Evolutionary conservation across 768 basidiomycete species (phyloP).

Genomic region (Kondoa subrosea): DNA sequence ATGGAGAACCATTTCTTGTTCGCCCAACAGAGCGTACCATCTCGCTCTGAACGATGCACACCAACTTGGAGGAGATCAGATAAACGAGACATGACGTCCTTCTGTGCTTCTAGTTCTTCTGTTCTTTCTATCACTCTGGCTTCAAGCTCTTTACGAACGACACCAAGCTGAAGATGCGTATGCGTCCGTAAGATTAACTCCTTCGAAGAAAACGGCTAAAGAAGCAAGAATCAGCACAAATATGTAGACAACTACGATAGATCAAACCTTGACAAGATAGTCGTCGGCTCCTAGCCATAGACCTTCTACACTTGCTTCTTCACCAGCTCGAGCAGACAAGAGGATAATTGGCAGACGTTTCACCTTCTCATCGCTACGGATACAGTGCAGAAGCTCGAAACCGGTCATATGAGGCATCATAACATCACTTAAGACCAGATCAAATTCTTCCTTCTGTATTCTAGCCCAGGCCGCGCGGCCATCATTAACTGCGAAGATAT

Average conservation of each 20-base stretch:
- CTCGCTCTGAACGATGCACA: conserved; percentile 13
- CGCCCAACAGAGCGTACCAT: conserved; percentile 14
- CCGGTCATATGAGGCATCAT: conserved; percentile 15
- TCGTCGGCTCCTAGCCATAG: conserved; percentile 14
- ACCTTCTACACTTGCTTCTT: conserved; percentile 14
- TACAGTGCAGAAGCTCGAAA: conserved; percentile 10
- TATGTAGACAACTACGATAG: not conserved
- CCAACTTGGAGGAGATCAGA: conserved; percentile 20
- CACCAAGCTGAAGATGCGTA: conserved; percentile 15
- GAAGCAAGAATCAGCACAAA: not conserved
- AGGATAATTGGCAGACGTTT: conserved; percentile 14
- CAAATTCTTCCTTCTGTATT: conserved; percentile 4
- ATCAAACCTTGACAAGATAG: not conserved
- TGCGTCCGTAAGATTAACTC: conserved; percentile 18
- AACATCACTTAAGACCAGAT: conserved; percentile 17
- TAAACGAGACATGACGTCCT: conserved; percentile 12
- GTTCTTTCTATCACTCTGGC: conserved; percentile 14
- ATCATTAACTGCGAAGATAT: conserved; percentile 10
- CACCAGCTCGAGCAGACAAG: conserved; percentile 18
- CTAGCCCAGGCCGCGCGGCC: conserved; percentile 12
- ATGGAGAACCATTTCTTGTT: conserved; percentile 17
- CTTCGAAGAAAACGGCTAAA: conserved; percentile 16
- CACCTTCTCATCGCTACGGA: conserved; percentile 6
- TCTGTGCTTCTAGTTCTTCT: conserved; percentile 12
- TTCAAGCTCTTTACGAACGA: conserved; percentile 16